Evolutionary conservation across 1,139 yeast species (phyloP).

Genomic region (Taphrina flavorubra): DNA sequence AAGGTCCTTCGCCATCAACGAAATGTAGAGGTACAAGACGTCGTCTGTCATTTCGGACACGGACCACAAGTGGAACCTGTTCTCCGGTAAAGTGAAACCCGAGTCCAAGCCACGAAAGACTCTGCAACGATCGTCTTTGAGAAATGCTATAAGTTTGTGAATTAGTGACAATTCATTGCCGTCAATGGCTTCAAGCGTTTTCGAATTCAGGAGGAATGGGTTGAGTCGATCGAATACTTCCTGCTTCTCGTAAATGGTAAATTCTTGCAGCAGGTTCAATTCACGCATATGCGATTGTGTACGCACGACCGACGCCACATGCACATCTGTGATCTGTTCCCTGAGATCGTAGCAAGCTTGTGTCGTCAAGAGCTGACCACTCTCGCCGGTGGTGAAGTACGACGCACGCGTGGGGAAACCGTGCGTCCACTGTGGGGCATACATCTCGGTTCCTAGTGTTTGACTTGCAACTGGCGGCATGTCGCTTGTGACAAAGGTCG

Average conservation of each 20-base stretch:
- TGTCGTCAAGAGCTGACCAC: conserved; percentile 7
- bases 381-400: conserved; percentile 20
- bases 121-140: conserved; percentile 10
- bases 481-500: conserved; percentile 6
- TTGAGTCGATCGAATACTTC: conserved; percentile 22
- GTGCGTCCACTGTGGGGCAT: conserved; percentile 14
- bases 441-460: conserved; percentile 1
- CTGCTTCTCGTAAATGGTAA: conserved; percentile 22
- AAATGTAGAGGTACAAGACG: conserved; percentile 9
- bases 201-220: not conserved
- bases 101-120: conserved; percentile 29
- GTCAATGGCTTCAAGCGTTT: not conserved
- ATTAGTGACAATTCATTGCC: not conserved
- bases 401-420: conserved; percentile 12
- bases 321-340: conserved; percentile 13
- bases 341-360: conserved; percentile 28
- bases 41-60: conserved; percentile 11
- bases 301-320: conserved; percentile 12
- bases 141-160: not conserved
- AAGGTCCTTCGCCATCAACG: conserved; percentile 13
- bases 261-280: conserved; percentile 13
- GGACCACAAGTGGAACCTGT: conserved; percentile 21
- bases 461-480: not conserved
- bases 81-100: conserved; percentile 25
- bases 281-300: conserved; percentile 22